Base-by-base conservation (phyloP, 768 basidiomycete genomes). In the Leccinum boreale region DNA sequence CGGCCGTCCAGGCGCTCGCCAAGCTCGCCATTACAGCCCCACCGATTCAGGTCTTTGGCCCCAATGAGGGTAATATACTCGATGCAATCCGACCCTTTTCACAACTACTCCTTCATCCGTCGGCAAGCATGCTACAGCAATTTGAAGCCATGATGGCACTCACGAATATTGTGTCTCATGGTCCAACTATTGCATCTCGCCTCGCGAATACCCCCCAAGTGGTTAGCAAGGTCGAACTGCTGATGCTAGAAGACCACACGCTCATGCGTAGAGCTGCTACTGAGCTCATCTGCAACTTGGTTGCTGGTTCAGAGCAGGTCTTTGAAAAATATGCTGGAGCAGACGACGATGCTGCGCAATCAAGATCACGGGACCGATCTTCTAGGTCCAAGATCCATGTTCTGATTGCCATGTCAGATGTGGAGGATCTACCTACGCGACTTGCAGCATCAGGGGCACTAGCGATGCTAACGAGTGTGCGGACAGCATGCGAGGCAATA, bases 131-230 rank as follows among this genome's bases (percentile, higher is more conserved):
- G 33, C 76, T 98, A 6, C 93, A 97, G 67, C 82, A 82, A 42
- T 99, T 99, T 66, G 97, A 99, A 72, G 85, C 86, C 4, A 78
- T 95, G 64, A 98, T 98, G 96, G 95, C 94, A 1, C 79, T 99
- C 53, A 99, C 97, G 8, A 99, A 99, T 70, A 75, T 98, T 45
- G 87, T 96, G 0, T 94, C 94, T 17, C 81, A 91, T 52, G 83
- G 82, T 50, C 75, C 85, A 0, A 81, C 84, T 29, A 71, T 86
- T 9, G 85, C 91, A 3, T 77, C 81, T 19, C 83, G 87, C 48
- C 82, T 97, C 50, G 86, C 85, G 2, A 76, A 77, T 47, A 77
- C 80, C 0, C 80, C 85, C 9, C 84, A 83, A 3, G 70, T 92
- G 29, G 65, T 90, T 54, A 78, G 79, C 72, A 85, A 82, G 59